A percentile compares a stretch with the other conserved stretches of the same genome.
Conservation (phyloP, 1,284 basidiomycete genomes). For the Meira miltonrushii region DNA sequence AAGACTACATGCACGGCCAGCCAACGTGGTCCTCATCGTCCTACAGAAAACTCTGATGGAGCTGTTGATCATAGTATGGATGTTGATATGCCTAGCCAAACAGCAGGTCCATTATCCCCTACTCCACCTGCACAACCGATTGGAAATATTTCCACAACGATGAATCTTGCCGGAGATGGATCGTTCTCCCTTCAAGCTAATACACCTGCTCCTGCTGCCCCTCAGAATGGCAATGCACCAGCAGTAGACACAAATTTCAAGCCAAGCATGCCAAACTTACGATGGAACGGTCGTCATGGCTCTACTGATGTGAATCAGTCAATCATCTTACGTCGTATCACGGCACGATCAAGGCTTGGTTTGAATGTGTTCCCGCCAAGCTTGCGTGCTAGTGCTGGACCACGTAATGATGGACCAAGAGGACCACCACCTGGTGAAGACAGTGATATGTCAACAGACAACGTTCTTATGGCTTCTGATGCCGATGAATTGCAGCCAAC, state of each 20-base stretch:
- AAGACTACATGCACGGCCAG: constrained; percentile 30
- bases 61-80: too few species aligned
- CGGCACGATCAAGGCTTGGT: constrained; percentile 17
- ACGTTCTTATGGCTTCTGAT: not conserved
- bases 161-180: too few species aligned
- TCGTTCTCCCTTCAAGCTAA: too few species aligned
- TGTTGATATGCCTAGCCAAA: too few species aligned
- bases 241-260: not conserved
- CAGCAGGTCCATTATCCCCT: too few species aligned
- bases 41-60: too few species aligned
- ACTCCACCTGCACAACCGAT: too few species aligned
- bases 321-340: constrained; percentile 28
- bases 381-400: not conserved
- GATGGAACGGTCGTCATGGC: constrained; percentile 18
- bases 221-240: not conserved
- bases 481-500: too few species aligned
- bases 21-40: constrained; percentile 31
- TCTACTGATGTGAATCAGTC: constrained; percentile 22
- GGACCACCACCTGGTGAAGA: not conserved
- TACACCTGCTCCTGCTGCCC: constrained; percentile 6
- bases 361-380: not conserved
- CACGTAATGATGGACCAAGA: not conserved
- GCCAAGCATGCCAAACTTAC: constrained; percentile 2
- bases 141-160: too few species aligned
- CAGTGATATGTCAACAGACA: not conserved